Evolutionary conservation across 1,139 yeast species (phyloP), one percentile per base, ranked within the genome.

Genomic region (Nakaseomyces bracarensis): DNA sequence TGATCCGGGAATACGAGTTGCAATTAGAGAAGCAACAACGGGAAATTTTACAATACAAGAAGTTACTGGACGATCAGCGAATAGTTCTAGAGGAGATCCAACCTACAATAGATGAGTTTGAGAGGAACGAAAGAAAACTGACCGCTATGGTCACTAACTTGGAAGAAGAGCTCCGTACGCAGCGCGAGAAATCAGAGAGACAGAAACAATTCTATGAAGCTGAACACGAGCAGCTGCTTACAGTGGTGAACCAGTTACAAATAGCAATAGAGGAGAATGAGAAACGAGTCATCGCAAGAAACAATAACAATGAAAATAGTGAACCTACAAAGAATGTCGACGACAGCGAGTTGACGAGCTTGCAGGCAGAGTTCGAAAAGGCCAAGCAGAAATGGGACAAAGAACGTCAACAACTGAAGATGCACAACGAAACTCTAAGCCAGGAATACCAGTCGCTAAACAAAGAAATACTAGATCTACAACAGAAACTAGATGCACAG

Each of bases 51-150:
- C 57, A 53, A 27, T 60, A 55, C 39, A 58, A 55, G 39, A 45
- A 47, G 23, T 38, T 60, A 29, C 45, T 60, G 19, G 57, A 58
- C 40, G 64, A 60, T 28, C 64, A 60, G 44, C 44, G 63, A 25
- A 43, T 49, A 8, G 57, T 60, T 1, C 42, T 60, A 14, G 64
- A 60, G 43, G 63, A 60, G 21, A 46, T 59, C 9, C 62, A 60
- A 38, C 62, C 61, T 6, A 54, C 60, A 2, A 56, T 59, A 21
- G 64, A 59, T 38, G 51, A 48, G 19, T 57, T 58, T 39, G 63
- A 58, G 39, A 47, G 26, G 18, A 21, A 14, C 18, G 36, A 21
- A 13, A 6, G 36, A 13, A 6, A 18, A 16, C 18, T 33, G 36
- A 13, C 18, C 10, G 16, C 25, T 3, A 25, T 25, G 8, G 36